Evolutionary conservation across 2,329 filamentous ascomycete species (phyloP).

Genomic region (Aureobasidium zeae): DNA sequence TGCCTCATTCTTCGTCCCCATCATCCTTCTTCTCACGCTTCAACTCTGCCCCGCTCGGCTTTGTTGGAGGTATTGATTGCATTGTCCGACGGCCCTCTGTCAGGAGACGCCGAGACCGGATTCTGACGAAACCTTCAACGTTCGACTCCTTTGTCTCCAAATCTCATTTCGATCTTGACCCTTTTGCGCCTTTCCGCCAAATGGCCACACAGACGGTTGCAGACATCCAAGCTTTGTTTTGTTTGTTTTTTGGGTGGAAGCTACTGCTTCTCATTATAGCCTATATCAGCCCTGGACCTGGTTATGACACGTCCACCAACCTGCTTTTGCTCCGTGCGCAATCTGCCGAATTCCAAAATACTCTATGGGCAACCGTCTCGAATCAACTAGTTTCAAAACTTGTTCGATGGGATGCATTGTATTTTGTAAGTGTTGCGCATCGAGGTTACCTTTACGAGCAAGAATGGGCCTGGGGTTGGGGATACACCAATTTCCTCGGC

Average conservation of each 20-base stretch:
- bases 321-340: slow-evolving; percentile 35
- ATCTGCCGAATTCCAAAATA: slow-evolving; percentile 18
- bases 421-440: slow-evolving; percentile 56
- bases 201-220: slow-evolving; percentile 2
- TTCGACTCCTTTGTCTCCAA: slow-evolving; percentile 14
- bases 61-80: slow-evolving; percentile 4
- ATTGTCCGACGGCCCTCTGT: slow-evolving; percentile 2
- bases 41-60: not conserved
- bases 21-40: slow-evolving; percentile 1
- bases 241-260: slow-evolving; percentile 57
- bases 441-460: slow-evolving; percentile 66
- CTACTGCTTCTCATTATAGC: slow-evolving; percentile 54
- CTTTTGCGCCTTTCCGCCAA: not conserved
- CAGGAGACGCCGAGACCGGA: slow-evolving; percentile 7
- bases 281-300: slow-evolving; percentile 46
- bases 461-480: slow-evolving; percentile 72
- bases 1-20: not conserved
- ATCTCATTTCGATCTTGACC: slow-evolving; percentile 11
- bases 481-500: slow-evolving; percentile 40
- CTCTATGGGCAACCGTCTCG: not conserved
- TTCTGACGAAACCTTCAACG: slow-evolving; percentile 2
- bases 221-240: slow-evolving; percentile 20
- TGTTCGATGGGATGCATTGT: slow-evolving; percentile 73
- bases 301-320: slow-evolving; percentile 71
- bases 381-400: slow-evolving; percentile 41